These are phyloP conservation scores for Fusarium torulosum DNA, from an alignment of 2,329 filamentous ascomycete species.

Conservation along the genomic window DNA sequence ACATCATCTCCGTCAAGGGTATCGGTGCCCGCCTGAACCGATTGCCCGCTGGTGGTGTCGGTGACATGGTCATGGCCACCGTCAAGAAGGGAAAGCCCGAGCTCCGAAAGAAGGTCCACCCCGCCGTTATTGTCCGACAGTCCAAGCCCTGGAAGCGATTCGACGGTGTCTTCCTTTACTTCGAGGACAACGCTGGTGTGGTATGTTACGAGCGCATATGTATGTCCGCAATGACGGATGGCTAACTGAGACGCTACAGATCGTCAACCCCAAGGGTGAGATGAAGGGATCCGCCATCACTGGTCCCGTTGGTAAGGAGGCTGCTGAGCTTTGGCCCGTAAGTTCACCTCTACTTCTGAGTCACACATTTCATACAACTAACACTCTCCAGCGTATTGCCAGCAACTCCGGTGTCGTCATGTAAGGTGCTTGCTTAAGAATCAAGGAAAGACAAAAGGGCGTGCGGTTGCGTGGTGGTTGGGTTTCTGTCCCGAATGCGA, in stretches of 20 bases:
- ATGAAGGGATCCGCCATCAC: slow-evolving; percentile 99
- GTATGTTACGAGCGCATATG: slow-evolving; percentile 67
- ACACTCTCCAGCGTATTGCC: slow-evolving; percentile 85
- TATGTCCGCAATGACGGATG: background rate
- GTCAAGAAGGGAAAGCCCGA: slow-evolving; percentile 99
- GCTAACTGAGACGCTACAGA: slow-evolving; percentile 68
- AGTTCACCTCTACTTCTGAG: slow-evolving; percentile 55
- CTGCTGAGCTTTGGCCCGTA: slow-evolving; percentile 99
- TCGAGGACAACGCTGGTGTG: slow-evolving; percentile 99
- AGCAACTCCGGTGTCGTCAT: slow-evolving; percentile 99
- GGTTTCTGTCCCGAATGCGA: slow-evolving; percentile 52
- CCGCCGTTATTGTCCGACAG: slow-evolving; percentile 98
- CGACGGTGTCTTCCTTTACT: slow-evolving; percentile 99
- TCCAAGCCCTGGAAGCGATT: slow-evolving; percentile 99
- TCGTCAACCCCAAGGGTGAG: slow-evolving; percentile 99
- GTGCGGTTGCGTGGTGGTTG: slow-evolving; percentile 39
- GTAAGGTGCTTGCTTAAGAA: slow-evolving; percentile 71
- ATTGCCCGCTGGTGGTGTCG: slow-evolving; percentile 95
- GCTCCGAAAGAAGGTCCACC: slow-evolving; percentile 99
- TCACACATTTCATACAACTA: slow-evolving; percentile 40
- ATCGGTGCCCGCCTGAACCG: slow-evolving; percentile 97
- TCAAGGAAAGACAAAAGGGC: slow-evolving; percentile 49
- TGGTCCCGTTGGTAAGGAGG: slow-evolving; percentile 99
- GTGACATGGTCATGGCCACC: slow-evolving; percentile 99
- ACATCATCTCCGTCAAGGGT: slow-evolving; percentile 99